These are phyloP conservation scores for Striga asiatica DNA, from an alignment of 257 asterid species.

Conservation along the genomic window DNA sequence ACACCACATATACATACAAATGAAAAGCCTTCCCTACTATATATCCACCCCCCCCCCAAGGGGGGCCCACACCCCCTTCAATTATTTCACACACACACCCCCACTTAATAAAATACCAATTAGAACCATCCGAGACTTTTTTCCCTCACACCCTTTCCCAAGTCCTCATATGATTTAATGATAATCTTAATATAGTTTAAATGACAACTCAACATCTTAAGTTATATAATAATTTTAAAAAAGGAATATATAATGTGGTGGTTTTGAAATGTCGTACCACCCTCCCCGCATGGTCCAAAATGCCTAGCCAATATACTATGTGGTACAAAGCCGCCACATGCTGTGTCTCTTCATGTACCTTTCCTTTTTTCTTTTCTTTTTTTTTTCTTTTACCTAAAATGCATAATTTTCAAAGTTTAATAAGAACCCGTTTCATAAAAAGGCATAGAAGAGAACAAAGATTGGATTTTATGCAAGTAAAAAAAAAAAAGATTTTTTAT, in stretches of 20 bases:
- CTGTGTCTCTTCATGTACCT: conserved; percentile 1
- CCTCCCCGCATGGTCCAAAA: conserved; percentile 17
- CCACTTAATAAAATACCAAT: conserved; percentile 26
- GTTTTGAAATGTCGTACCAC: neutral
- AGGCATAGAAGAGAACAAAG: neutral
- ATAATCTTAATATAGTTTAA: neutral
- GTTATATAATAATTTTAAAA: too few relatives aligned
- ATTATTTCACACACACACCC: conserved; percentile 34
- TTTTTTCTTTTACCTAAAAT: too few relatives aligned
- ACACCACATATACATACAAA: conserved; percentile 38
- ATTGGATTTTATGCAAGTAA: conserved; percentile 1
- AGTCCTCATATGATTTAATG: too few relatives aligned
- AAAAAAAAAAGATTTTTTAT: neutral
- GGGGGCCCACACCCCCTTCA: conserved; percentile 25
- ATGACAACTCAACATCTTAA: too few relatives aligned
- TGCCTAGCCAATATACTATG: conserved; percentile 9
- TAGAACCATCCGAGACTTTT: conserved; percentile 29
- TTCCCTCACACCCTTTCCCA: too few relatives aligned
- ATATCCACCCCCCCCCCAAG: conserved; percentile 17
- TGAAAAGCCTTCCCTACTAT: conserved; percentile 25
- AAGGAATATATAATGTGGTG: neutral
- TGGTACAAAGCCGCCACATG: conserved; percentile 33
- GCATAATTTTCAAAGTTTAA: too few relatives aligned
- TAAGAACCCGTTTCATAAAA: too few relatives aligned
- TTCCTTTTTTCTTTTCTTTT: neutral